Evolutionary conservation across 2,329 filamentous ascomycete species (phyloP).

Genomic region (Aspergillus carbonarius): DNA sequence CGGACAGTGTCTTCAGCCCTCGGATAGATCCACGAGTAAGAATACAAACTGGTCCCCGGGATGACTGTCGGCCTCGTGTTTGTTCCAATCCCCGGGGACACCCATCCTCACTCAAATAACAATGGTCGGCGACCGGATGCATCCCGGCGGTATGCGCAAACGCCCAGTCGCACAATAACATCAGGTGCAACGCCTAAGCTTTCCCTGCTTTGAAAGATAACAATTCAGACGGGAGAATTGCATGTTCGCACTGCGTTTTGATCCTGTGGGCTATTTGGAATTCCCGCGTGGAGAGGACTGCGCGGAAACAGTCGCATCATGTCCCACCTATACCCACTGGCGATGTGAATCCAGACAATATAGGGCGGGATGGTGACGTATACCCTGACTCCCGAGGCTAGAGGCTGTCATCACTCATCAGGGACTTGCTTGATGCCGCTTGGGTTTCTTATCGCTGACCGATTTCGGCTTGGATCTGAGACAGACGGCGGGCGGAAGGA

Average conservation of each 20-base stretch:
- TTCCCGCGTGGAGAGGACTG: not conserved
- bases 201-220: not conserved
- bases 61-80: constrained; percentile 2
- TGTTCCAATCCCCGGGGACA: not conserved
- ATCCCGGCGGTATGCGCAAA: not conserved
- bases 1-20: constrained; percentile 3
- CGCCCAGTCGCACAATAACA: not conserved
- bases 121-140: not conserved
- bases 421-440: not conserved
- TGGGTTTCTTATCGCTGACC: not conserved
- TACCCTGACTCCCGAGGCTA: not conserved
- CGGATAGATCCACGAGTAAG: not conserved
- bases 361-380: not conserved
- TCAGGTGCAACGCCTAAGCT: constrained; percentile 5
- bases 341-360: not conserved
- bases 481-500: not conserved
- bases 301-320: not conserved
- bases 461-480: not conserved
- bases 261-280: not conserved
- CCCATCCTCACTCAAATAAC: not conserved
- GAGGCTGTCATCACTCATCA: not conserved
- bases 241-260: not conserved
- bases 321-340: not conserved
- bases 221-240: not conserved
- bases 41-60: not conserved